A percentile compares a stretch with the other conserved stretches of the same genome.
These are phyloP conservation scores for Alternaria arbusti DNA, from an alignment of 2,329 filamentous ascomycete genomes.

Conservation along the genomic window DNA sequence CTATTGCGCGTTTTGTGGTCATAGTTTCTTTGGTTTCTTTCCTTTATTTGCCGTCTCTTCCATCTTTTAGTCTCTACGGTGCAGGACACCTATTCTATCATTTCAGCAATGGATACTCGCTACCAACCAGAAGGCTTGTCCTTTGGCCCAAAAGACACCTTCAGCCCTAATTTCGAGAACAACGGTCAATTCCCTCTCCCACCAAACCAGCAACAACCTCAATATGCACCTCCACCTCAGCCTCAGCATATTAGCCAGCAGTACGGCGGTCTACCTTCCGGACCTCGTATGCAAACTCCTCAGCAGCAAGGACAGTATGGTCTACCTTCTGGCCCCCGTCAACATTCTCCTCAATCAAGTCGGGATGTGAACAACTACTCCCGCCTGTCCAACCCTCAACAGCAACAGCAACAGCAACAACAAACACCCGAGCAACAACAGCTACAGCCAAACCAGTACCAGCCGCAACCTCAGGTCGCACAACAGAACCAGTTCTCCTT, in stretches of 20 bases:
- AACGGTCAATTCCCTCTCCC: conserved; percentile 18
- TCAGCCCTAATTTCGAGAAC: conserved; percentile 29
- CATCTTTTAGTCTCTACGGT: conserved; percentile 31
- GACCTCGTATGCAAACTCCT: conserved; percentile 21
- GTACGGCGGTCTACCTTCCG: conserved; percentile 18
- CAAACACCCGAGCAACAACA: conserved; percentile 8
- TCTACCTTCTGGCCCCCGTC: conserved; percentile 13
- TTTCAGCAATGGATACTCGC: conserved; percentile 38
- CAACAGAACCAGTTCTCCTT: conserved; percentile 14
- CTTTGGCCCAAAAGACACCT: conserved; percentile 31
- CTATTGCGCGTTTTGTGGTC: conserved; percentile 19
- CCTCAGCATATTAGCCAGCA: conserved; percentile 7
- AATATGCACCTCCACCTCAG: conserved; percentile 20
- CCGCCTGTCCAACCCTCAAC: conserved; percentile 10
- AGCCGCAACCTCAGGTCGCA: not conserved
- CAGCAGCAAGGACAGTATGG: conserved; percentile 21
- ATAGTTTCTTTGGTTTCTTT: conserved; percentile 7
- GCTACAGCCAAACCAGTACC: conserved; percentile 14
- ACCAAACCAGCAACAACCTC: conserved; percentile 18
- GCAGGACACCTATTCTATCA: conserved; percentile 39
- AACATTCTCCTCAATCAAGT: conserved; percentile 10
- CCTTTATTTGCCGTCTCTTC: conserved; percentile 22
- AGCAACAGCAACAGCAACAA: conserved; percentile 5
- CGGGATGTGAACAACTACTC: conserved; percentile 14
- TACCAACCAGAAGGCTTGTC: conserved; percentile 36